These are phyloP conservation scores for Nitzschia inconspicua DNA, from an alignment of 108 stramenopile species.

Conservation along the genomic window DNA sequence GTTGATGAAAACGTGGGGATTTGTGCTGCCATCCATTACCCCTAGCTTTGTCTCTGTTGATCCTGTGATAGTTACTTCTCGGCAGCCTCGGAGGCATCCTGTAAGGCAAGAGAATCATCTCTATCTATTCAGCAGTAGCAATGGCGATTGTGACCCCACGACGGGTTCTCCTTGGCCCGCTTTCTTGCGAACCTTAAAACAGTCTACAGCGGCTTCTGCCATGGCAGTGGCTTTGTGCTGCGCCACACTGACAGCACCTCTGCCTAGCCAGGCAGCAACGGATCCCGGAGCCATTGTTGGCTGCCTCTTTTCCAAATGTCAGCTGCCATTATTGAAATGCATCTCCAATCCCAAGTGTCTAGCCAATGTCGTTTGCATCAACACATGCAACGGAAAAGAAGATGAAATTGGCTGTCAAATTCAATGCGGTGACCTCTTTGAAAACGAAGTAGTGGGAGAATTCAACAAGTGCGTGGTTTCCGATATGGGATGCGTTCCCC, in stretches of 20 bases:
- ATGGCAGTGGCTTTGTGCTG: slow-evolving; percentile 43
- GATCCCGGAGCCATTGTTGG: slow-evolving; percentile 72
- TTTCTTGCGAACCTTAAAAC: background rate
- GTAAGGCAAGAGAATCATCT: background rate
- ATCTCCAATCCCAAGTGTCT: slow-evolving; percentile 89
- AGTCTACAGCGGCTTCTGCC: slow-evolving; percentile 29
- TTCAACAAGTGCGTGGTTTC: slow-evolving; percentile 96
- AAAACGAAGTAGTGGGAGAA: slow-evolving; percentile 93
- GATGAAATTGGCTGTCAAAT: slow-evolving; percentile 94
- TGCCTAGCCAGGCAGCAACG: slow-evolving; percentile 51
- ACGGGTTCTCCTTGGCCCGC: background rate
- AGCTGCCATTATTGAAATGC: slow-evolving; percentile 76
- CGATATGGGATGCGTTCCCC: slow-evolving; percentile 89
- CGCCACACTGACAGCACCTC: slow-evolving; percentile 32
- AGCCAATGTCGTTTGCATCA: slow-evolving; percentile 94
- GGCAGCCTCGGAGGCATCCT: too few species aligned
- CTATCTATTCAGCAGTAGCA: background rate
- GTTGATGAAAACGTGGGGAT: too few species aligned
- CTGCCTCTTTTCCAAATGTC: slow-evolving; percentile 78
- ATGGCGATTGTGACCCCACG: background rate
- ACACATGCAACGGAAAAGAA: slow-evolving; percentile 79
- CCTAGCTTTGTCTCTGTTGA: too few species aligned
- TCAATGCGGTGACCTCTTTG: slow-evolving; percentile 93
- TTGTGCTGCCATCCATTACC: too few species aligned
- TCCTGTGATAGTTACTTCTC: too few species aligned